Evolutionary conservation across 352 stramenopile species (phyloP).

Genomic region (Pelagophyceae sp.): DNA sequence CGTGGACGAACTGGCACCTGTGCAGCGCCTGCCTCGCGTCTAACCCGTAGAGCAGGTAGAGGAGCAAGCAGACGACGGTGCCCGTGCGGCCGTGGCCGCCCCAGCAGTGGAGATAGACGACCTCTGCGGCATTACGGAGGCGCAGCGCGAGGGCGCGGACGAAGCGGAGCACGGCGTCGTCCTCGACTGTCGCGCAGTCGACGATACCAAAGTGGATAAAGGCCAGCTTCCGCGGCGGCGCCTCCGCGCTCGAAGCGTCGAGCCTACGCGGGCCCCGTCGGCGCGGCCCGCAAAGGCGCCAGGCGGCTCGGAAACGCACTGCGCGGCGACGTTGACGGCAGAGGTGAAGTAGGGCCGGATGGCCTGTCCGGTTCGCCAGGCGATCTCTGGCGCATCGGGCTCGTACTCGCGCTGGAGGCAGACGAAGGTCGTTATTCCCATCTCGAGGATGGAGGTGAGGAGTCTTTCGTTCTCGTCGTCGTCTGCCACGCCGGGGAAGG

Average conservation of each 20-base stretch:
- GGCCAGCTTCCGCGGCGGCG: slow-evolving; percentile 13
- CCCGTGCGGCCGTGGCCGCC: slow-evolving; percentile 51
- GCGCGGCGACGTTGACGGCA: slow-evolving; percentile 35
- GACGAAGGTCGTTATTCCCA: slow-evolving; percentile 49
- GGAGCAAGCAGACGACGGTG: slow-evolving; percentile 48
- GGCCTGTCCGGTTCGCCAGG: slow-evolving; percentile 36
- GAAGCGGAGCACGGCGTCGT: slow-evolving; percentile 28
- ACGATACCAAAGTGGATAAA: slow-evolving; percentile 49
- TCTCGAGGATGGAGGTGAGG: slow-evolving; percentile 32
- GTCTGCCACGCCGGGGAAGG: slow-evolving; percentile 46
- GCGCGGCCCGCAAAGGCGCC: too few species aligned
- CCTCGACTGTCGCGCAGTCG: slow-evolving; percentile 41
- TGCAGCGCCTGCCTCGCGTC: slow-evolving; percentile 36
- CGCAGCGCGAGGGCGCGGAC: not conserved
- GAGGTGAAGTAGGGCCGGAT: slow-evolving; percentile 47
- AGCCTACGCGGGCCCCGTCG: too few species aligned
- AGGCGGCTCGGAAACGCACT: too few species aligned
- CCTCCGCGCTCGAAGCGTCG: not conserved
- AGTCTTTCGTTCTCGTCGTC: slow-evolving; percentile 38
- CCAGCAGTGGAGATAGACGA: slow-evolving; percentile 54
- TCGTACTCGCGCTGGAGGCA: slow-evolving; percentile 49
- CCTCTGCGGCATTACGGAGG: slow-evolving; percentile 31
- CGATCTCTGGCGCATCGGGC: slow-evolving; percentile 31
- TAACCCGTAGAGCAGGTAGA: slow-evolving; percentile 48
- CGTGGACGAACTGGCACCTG: slow-evolving; percentile 48